phyloP scores from a whole-genome alignment of 2,329 filamentous ascomycete genomes.

The Pseudogymnoascus sp. region DNA sequence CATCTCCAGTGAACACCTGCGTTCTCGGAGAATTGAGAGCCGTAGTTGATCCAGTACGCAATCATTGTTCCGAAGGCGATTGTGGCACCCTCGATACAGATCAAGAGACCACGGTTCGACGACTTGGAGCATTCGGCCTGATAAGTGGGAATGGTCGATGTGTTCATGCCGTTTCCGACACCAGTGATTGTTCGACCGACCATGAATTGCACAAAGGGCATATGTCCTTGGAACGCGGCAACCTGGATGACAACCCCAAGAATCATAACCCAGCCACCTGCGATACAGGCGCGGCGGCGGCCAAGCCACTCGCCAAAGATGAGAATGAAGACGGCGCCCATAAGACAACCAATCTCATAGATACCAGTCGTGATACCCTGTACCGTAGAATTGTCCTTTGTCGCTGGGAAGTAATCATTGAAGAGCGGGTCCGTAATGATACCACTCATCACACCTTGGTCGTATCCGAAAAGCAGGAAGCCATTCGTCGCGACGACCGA shows the following conservation, averaged over 20 bases:
- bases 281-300: slow-evolving; percentile 80
- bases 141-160: slow-evolving; percentile 87
- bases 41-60: slow-evolving; percentile 82
- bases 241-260: slow-evolving; percentile 76
- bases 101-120: slow-evolving; percentile 89
- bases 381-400: slow-evolving; percentile 76
- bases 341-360: slow-evolving; percentile 84
- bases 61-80: slow-evolving; percentile 4
- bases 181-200: slow-evolving; percentile 75
- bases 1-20: slow-evolving; percentile 73
- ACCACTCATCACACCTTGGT: slow-evolving; percentile 81
- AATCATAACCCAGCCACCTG: slow-evolving; percentile 83
- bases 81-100: slow-evolving; percentile 65
- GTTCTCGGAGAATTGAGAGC: slow-evolving; percentile 75
- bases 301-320: slow-evolving; percentile 87
- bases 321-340: slow-evolving; percentile 79
- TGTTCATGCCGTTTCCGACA: slow-evolving; percentile 77
- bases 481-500: slow-evolving; percentile 75
- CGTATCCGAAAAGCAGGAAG: slow-evolving; percentile 86
- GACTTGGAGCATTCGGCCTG: slow-evolving; percentile 94
- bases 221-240: slow-evolving; percentile 60
- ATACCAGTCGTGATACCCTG: slow-evolving; percentile 98
- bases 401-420: slow-evolving; percentile 69
- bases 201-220: slow-evolving; percentile 76
- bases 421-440: slow-evolving; percentile 76